Percentiles rank a stretch among this genome's conserved stretches.
Conservation (phyloP, 2,329 filamentous ascomycete species). For the Aspergillus aculeatus region DNA sequence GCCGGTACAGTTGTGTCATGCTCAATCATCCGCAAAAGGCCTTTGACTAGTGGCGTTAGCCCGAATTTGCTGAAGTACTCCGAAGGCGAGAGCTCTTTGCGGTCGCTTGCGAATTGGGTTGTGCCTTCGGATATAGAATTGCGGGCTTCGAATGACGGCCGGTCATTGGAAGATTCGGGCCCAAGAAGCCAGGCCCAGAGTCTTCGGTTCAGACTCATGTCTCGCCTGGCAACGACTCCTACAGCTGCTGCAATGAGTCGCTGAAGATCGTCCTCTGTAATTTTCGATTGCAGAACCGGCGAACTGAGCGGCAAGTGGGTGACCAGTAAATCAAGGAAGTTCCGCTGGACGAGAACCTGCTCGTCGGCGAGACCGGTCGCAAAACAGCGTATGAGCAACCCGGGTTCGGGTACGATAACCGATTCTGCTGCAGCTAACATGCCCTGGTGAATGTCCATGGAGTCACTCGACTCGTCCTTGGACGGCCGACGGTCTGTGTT, state of each 20-base stretch:
- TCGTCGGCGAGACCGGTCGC: constrained; percentile 83
- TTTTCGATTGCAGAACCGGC: constrained; percentile 70
- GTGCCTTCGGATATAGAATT: constrained; percentile 29
- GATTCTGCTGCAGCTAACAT: constrained; percentile 43
- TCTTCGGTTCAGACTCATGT: constrained; percentile 94
- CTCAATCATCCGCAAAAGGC: constrained; percentile 74
- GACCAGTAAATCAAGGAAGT: constrained; percentile 89
- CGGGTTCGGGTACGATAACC: constrained; percentile 75
- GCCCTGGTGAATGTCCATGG: constrained; percentile 24
- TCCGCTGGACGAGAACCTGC: constrained; percentile 87
- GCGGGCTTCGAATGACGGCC: constrained; percentile 30
- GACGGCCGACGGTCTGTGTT: constrained; percentile 33
- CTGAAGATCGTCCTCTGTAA: constrained; percentile 74
- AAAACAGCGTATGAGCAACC: constrained; percentile 85
- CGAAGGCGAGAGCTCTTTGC: constrained; percentile 58
- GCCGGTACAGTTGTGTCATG: constrained; percentile 53
- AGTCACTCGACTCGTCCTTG: constrained; percentile 29
- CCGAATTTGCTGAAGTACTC: constrained; percentile 84
- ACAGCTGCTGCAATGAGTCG: constrained; percentile 77
- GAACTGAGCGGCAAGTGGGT: constrained; percentile 85
- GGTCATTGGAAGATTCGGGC: constrained; percentile 57
- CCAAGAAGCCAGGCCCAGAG: constrained; percentile 97
- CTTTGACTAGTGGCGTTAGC: constrained; percentile 68
- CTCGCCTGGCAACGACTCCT: constrained; percentile 82
- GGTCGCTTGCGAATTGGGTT: constrained; percentile 28